Evolutionary conservation across 345 rosid species (phyloP), one percentile per base, ranked within the genome.

Genomic region (Sisymbrium altissimum): DNA sequence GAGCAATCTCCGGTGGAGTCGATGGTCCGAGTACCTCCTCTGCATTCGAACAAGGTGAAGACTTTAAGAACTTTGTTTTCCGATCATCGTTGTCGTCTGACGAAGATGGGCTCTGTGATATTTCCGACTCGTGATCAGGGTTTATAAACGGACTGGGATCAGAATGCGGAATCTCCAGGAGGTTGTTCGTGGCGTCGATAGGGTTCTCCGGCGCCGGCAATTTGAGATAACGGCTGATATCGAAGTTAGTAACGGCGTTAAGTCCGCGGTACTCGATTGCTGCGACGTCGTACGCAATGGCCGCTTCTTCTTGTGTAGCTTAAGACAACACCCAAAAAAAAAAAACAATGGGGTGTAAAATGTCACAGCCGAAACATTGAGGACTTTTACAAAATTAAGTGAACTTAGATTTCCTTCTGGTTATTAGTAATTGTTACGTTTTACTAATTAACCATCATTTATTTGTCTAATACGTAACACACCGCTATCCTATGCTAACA

Each of bases 251-350:
- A 64, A 93, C 98, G 5, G 98, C 98, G 59, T 93, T 91, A 19
- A 84, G 81, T 50, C 98, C 97, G 25, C 98, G 92, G 75, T 93
- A 89, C 81, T 93, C 97, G 14, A 93, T 89, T 0, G 98, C 98
- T 2, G 98, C 98, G 79, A 93, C 82, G 27, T 93, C 98, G 45
- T 93, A 91, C 9, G 98, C 98, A 0, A 84, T 82, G 41, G 97
- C 98, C 15, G 97, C 98, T 85, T 93, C 98, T 77, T 93, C 98
- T 72, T 93, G 98, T 3, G 98, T 93, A 19, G 97, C 98, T 23
- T n/a, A n/a, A n/a, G n/a, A n/a, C n/a, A n/a, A n/a, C n/a, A n/a
- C n/a, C n/a, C n/a, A n/a, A n/a, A n/a, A n/a, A n/a, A n/a, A 23
- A 8, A 60, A 76, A 19, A 23, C 18, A 1, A 56, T 21, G n/a